Evolutionary conservation across 768 basidiomycete genomes (phyloP).

Genomic region (Tremella fuciformis): DNA sequence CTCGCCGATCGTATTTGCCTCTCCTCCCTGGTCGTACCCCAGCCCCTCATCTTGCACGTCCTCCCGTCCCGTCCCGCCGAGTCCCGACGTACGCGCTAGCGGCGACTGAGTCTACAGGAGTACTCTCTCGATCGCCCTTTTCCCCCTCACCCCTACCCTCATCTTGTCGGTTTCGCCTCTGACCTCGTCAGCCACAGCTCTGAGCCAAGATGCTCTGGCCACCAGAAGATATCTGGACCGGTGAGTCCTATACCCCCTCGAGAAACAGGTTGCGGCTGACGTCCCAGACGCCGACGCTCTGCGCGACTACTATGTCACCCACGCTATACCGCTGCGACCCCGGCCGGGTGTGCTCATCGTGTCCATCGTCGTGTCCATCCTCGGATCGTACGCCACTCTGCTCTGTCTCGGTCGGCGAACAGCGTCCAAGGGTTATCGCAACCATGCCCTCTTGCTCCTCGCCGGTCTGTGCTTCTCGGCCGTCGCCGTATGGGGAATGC

Average conservation of each 20-base stretch:
- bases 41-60: no score
- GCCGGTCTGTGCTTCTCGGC: slow-evolving; percentile 48
- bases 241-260: slow-evolving; percentile 22
- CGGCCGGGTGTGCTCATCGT: slow-evolving; percentile 49
- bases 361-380: slow-evolving; percentile 52
- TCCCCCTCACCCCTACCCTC: no score
- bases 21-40: no score
- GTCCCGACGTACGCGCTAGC: no score
- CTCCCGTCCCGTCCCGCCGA: no score
- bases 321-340: slow-evolving; percentile 43
- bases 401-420: slow-evolving; percentile 50
- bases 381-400: slow-evolving; percentile 52
- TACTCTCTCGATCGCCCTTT: no score
- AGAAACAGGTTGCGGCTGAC: slow-evolving; percentile 2
- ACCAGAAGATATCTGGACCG: slow-evolving; percentile 40
- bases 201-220: slow-evolving; percentile 27
- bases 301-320: slow-evolving; percentile 37
- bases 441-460: slow-evolving; percentile 40
- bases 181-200: neutral
- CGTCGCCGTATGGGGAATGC: slow-evolving; percentile 52
- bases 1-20: no score
- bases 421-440: slow-evolving; percentile 38
- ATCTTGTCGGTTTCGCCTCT: no score
- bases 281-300: slow-evolving; percentile 41
- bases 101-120: no score